A percentile compares a stretch with the other conserved stretches of the same genome.
Evolutionary conservation across 2,329 filamentous ascomycete genomes (phyloP).

Genomic region (Zymoseptoria brevis): DNA sequence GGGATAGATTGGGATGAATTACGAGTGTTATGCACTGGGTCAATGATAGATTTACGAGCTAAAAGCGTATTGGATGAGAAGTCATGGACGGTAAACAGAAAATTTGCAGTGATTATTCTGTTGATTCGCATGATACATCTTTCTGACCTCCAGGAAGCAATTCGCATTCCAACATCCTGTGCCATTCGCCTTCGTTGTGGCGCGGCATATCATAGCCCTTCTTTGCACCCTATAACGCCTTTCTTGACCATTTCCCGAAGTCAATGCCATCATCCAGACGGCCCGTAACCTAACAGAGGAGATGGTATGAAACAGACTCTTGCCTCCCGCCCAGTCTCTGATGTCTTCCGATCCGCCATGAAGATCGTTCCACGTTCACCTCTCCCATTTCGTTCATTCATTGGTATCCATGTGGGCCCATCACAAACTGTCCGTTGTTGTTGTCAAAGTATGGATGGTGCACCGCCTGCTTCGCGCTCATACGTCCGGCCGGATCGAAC

Average conservation of each 20-base stretch:
- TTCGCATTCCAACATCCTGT: background rate
- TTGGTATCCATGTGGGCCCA: constrained; percentile 3
- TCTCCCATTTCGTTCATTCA: background rate
- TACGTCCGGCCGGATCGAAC: constrained; percentile 78
- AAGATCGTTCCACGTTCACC: background rate
- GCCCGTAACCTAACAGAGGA: constrained; percentile 1
- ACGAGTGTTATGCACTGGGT: background rate
- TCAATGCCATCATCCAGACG: background rate
- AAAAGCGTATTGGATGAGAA: background rate
- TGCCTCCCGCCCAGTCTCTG: background rate
- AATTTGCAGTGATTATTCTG: constrained; percentile 1
- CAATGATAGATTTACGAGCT: background rate
- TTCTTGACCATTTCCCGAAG: background rate
- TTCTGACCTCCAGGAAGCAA: background rate
- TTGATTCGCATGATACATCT: background rate
- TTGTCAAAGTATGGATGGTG: constrained; percentile 69
- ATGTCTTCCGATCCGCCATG: background rate
- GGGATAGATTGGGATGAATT: background rate
- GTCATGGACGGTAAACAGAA: background rate
- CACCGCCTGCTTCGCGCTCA: constrained; percentile 82
- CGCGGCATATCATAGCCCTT: background rate
- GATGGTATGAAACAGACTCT: background rate
- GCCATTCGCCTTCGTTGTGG: background rate
- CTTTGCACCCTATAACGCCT: constrained; percentile 2
- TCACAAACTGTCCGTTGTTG: constrained; percentile 1